Conservation (phyloP, 192 early-diverging fungal genomes). For the Gryganskiella cystojenkinii region DNA sequence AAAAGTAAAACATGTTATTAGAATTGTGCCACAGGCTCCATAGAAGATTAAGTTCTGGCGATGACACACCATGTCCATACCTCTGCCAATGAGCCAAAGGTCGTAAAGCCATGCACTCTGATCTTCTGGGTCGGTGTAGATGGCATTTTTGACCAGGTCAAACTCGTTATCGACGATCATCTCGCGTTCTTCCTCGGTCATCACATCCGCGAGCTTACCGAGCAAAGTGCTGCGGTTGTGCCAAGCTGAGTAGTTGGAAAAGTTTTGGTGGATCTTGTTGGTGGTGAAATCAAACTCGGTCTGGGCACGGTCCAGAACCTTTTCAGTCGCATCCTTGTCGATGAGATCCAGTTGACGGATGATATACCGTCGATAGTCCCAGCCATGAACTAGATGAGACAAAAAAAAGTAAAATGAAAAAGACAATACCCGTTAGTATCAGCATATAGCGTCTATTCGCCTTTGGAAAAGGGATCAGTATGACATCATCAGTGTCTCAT, state of each 20-base stretch:
- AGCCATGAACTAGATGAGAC: slow-evolving; percentile 84
- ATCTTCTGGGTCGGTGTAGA: slow-evolving; percentile 97
- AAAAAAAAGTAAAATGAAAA: background rate
- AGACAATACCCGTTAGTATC: too few relatives aligned
- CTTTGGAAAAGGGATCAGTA: slow-evolving; percentile 6
- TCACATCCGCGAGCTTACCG: slow-evolving; percentile 56
- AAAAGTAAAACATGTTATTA: background rate
- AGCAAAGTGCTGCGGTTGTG: slow-evolving; percentile 92
- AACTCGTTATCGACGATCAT: slow-evolving; percentile 68
- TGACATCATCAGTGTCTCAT: too few relatives aligned
- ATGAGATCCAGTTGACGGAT: slow-evolving; percentile 58
- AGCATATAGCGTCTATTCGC: too few relatives aligned
- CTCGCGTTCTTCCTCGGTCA: slow-evolving; percentile 54
- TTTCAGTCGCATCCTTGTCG: slow-evolving; percentile 28
- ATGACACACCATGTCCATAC: slow-evolving; percentile 25
- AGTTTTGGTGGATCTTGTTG: slow-evolving; percentile 90
- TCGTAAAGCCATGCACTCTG: slow-evolving; percentile 98
- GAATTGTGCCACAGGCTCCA: too few relatives aligned
- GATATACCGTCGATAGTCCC: slow-evolving; percentile 96
- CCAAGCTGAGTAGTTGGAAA: slow-evolving; percentile 99
- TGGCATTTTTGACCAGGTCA: slow-evolving; percentile 87
- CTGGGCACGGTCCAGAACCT: slow-evolving; percentile 52
- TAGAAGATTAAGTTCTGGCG: too few relatives aligned
- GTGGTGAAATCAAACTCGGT: slow-evolving; percentile 91
- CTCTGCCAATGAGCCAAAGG: slow-evolving; percentile 86